Base-by-base conservation (phyloP, 768 basidiomycete genomes). In the Cyclocybe aegerita region DNA sequence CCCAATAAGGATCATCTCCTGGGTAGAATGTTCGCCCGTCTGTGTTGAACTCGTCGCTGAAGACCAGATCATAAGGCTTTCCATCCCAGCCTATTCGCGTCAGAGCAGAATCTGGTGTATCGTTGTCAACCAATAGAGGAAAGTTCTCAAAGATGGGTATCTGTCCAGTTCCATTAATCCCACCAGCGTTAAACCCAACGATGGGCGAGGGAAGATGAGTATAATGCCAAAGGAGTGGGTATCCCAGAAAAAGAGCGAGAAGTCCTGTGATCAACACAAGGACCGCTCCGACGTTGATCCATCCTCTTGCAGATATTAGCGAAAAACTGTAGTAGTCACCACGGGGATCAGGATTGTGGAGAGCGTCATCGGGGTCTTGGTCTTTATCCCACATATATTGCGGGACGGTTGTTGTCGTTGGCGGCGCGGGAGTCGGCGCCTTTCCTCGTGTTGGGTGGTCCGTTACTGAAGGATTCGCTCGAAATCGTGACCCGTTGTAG, bases 261-360 rank as follows among this genome's bases (percentile, higher is more conserved):
- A 97, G 73, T 30, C 82, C 85, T 6, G 75, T 55, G 32, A 88
- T 69, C 51, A 98, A 76, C 49, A 90, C 46, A 58, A 91, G 54
- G 16, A 98, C 78, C 30, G 85, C 86, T 9, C 78, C 73, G 14
- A 80, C 77, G 64, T 98, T 98, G 29, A 78, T 69, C 82, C 92
- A 88, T 1, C 96, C 96, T 67, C 94, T 79, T 7, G 76, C 69
- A 6, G 93, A 95, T 63, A 93, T 91, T 29, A 89, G 58, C 3
- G 85, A 82, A 52, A 88, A 89, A 34, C 53, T 55, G 23, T 23
- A 23, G 29, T 79, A 81, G 45, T 85, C 87, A 47, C 86, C 76
- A n/a, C 80, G 73, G 23, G 88, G 81, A 71, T 92, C 90, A 40
- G 84, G 92, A 73, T 92, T 90, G 67, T 98, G 95, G 14, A 98